Base-by-base conservation (phyloP, 75 land plant species). In the Larix kaempferi region DNA sequence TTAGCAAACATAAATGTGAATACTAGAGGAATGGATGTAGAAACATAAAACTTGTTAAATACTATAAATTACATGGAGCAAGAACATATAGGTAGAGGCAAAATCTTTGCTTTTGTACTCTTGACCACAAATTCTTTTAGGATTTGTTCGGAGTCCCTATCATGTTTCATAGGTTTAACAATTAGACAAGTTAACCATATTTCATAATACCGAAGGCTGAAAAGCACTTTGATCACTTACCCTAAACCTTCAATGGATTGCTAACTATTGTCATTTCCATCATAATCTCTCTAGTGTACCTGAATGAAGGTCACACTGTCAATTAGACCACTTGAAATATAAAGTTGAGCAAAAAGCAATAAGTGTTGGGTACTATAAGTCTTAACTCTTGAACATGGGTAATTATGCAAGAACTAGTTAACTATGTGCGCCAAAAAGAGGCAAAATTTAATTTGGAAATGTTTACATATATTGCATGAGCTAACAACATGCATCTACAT, bases 221-320 rank as follows among this genome's bases (percentile, higher is more conserved):
- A 41, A n/a, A n/a, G 10, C 3, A 6, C 39, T 15, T 8, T 1
- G 49, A 39, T 39, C 49, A 74, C 81, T 62, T 82, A 95, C 99
- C 86, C 83, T 27, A 98, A 78, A 13, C 80, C 80, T 57, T 86
- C 88, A 66, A 87, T 17, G 76, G 99, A 90, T 73, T 98, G 98
- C 99, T 98, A 98, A 19, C 94, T 88, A 80, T 98, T 98, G 60
- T 90, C 97, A 77, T 78, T 82, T 27, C 82, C 67, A 65, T 77
- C 69, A 87, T 91, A 93, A 58, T 98, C 98, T 54, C 85, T 88
- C 99, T 98, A 98, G 5, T 80, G 91, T 8, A 97, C 95, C 99
- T 96, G 62, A 71, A 66, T 22, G 60, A 39, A 69, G 73, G 69
- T 22, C 57, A 78, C 37, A 74, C 2, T 4, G 23, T 61, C 15